phyloP scores from a whole-genome alignment of 306 rosid genomes.

The Canavalia gladiata region DNA sequence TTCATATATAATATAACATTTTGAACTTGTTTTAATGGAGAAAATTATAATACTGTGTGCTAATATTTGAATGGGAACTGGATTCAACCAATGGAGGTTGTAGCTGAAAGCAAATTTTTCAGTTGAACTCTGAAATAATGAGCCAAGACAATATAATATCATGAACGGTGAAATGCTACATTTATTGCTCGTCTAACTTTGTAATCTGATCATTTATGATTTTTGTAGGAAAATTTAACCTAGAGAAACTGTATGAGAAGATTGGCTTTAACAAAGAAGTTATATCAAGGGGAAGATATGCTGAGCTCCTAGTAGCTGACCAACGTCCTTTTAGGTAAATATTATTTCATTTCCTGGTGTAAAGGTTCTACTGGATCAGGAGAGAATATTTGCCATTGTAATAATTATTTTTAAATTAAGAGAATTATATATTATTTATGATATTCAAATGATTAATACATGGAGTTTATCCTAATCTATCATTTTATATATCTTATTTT shows the following conservation, averaged over 20 bases:
- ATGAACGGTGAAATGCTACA: slow-evolving; percentile 24
- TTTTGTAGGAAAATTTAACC: slow-evolving; percentile 78
- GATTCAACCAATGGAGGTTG: slow-evolving; percentile 21
- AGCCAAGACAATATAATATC: slow-evolving; percentile 19
- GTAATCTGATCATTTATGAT: slow-evolving; percentile 30
- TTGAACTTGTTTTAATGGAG: slow-evolving; percentile 10
- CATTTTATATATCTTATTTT: too few relatives aligned
- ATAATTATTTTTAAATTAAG: not conserved
- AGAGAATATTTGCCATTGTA: slow-evolving; percentile 13
- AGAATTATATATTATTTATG: too few relatives aligned
- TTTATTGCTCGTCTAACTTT: slow-evolving; percentile 5
- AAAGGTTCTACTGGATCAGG: slow-evolving; percentile 30
- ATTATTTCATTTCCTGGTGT: slow-evolving; percentile 23
- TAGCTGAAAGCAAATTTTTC: slow-evolving; percentile 38
- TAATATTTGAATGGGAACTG: not conserved
- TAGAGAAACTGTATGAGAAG: slow-evolving; percentile 91
- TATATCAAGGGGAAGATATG: slow-evolving; percentile 92
- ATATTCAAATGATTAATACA: too few relatives aligned
- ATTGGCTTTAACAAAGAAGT: slow-evolving; percentile 93
- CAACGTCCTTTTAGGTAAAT: slow-evolving; percentile 89
- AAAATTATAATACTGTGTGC: slow-evolving; percentile 16
- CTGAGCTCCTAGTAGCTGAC: slow-evolving; percentile 86
- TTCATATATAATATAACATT: not conserved
- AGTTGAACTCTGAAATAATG: slow-evolving; percentile 8
- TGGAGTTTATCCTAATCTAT: too few relatives aligned